These are phyloP conservation scores for Pseudocercospora fuligena DNA, from an alignment of 2,329 filamentous ascomycete genomes.

Conservation along the genomic window DNA sequence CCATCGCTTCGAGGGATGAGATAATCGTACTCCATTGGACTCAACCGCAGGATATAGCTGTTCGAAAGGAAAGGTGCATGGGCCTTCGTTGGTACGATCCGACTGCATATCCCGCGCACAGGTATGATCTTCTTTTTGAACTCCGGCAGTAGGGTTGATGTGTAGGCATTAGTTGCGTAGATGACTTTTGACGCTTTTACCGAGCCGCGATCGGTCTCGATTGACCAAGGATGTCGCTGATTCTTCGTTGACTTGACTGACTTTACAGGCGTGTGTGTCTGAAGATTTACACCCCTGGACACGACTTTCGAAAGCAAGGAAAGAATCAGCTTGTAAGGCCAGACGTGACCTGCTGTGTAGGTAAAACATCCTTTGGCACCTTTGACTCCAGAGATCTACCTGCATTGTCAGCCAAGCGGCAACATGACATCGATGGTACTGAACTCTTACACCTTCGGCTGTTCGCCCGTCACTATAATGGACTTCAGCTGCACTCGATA, in stretches of 20 bases:
- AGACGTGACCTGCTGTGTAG: conserved; percentile 56
- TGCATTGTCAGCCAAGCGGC: neutral
- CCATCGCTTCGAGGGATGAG: conserved; percentile 53
- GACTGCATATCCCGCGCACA: conserved; percentile 56
- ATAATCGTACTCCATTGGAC: conserved; percentile 42
- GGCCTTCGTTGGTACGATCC: conserved; percentile 21
- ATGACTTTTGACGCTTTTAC: conserved; percentile 41
- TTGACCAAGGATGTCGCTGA: conserved; percentile 18
- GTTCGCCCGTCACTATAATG: conserved; percentile 35
- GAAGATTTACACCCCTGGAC: conserved; percentile 66
- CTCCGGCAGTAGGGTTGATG: conserved; percentile 37
- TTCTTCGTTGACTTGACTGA: conserved; percentile 73
- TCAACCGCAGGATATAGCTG: conserved; percentile 35
- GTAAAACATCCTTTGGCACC: conserved; percentile 43
- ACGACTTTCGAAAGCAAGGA: conserved; percentile 33
- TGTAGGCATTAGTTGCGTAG: conserved; percentile 39
- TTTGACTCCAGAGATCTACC: conserved; percentile 45
- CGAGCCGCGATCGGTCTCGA: conserved; percentile 30
- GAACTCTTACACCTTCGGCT: conserved; percentile 38
- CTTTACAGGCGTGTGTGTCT: conserved; percentile 71
- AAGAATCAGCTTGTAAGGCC: conserved; percentile 39
- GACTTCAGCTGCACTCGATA: conserved; percentile 39
- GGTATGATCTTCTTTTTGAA: conserved; percentile 41
- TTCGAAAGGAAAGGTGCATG: conserved; percentile 33
- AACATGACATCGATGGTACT: neutral